A percentile compares a stretch with the other conserved stretches of the same genome.
Conservation (phyloP, 805 yeast genomes). For the Cyberlindnera bimundalis region DNA sequence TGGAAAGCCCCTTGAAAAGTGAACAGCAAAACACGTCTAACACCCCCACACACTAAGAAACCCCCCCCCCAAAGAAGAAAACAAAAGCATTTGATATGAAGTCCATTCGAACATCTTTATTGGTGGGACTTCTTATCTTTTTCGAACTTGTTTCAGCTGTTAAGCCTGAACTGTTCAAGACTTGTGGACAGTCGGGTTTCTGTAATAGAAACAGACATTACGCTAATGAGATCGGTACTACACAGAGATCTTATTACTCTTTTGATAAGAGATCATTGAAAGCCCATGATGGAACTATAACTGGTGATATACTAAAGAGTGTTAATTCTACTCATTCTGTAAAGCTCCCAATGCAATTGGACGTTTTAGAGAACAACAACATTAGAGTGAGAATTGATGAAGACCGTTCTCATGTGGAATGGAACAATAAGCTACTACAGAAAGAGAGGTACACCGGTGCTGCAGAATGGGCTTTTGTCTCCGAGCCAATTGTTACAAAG, state of each 20-base stretch:
- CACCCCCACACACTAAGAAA: constrained; percentile 1
- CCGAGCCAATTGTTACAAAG: constrained; percentile 23
- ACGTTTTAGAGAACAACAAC: constrained; percentile 51
- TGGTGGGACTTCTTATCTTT: background rate
- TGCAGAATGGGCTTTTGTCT: constrained; percentile 51
- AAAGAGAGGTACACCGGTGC: constrained; percentile 59
- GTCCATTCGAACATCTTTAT: background rate
- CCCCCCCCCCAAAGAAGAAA: background rate
- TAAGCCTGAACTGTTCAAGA: constrained; percentile 67
- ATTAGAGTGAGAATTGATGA: constrained; percentile 71
- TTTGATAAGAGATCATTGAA: constrained; percentile 36
- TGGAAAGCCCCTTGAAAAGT: background rate
- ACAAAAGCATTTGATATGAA: background rate
- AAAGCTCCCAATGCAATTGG: constrained; percentile 53
- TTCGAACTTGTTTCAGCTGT: constrained; percentile 35
- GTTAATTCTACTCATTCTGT: constrained; percentile 37
- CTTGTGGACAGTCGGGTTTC: constrained; percentile 78
- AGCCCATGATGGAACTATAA: constrained; percentile 33
- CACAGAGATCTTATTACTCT: constrained; percentile 38
- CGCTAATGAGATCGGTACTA: constrained; percentile 34
- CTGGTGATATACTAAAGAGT: constrained; percentile 47
- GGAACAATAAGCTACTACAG: constrained; percentile 31
- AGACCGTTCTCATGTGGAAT: constrained; percentile 31
- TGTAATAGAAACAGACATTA: constrained; percentile 76
- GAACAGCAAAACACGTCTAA: background rate